A percentile compares a stretch with the other conserved stretches of the same genome.
These are phyloP conservation scores for Fagopyrum tataricum DNA, from an alignment of 148 eudicot genomes.

Conservation along the genomic window DNA sequence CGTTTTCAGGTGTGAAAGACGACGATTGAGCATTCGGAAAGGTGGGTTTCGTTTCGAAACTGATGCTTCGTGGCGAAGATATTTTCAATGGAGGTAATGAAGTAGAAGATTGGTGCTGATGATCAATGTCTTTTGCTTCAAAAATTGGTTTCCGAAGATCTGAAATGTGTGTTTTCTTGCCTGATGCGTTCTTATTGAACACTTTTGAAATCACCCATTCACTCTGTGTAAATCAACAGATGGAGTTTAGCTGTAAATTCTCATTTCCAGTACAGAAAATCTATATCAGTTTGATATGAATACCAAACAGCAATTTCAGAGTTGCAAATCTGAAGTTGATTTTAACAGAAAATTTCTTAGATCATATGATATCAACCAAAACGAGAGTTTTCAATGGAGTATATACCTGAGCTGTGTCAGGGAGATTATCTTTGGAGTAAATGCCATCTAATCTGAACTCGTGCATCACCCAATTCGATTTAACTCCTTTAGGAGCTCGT, in stretches of 20 bases:
- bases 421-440: slow-evolving; percentile 72
- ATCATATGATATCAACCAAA: too few relatives aligned
- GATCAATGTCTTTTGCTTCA: background rate
- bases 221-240: background rate
- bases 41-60: too few relatives aligned
- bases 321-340: too few relatives aligned
- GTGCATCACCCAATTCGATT: slow-evolving; percentile 95
- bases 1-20: too few relatives aligned
- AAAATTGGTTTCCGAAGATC: background rate
- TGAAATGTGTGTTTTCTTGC: slow-evolving; percentile 11
- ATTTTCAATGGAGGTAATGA: background rate
- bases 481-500: slow-evolving; percentile 87
- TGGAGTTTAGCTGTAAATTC: too few relatives aligned
- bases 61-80: background rate
- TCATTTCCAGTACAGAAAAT: too few relatives aligned
- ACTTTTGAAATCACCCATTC: slow-evolving; percentile 10
- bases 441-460: slow-evolving; percentile 90
- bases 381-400: too few relatives aligned
- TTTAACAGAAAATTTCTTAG: too few relatives aligned
- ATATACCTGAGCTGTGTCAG: slow-evolving; percentile 67
- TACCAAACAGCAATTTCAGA: too few relatives aligned
- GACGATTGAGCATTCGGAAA: too few relatives aligned
- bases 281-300: too few relatives aligned
- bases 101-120: background rate
- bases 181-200: slow-evolving; percentile 1